Conservation (phyloP, 768 basidiomycete genomes). For the Tricholoma hemisulphureum region DNA sequence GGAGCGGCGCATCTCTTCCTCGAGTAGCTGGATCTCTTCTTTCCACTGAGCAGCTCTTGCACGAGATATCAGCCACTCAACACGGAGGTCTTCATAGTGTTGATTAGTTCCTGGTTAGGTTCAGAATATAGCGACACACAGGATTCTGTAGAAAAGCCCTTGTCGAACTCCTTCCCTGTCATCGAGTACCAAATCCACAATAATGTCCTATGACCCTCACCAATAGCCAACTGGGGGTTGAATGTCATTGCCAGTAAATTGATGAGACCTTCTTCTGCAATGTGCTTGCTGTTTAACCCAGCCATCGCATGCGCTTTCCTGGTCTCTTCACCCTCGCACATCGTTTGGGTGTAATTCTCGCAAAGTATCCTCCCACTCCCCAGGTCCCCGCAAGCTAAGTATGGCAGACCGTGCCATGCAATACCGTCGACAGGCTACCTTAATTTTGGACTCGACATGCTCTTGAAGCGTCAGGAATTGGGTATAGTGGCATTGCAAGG, state of each 20-base stretch:
- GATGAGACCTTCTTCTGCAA: neutral
- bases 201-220: slow-evolving; percentile 9
- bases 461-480: slow-evolving; percentile 2
- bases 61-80: slow-evolving; percentile 22
- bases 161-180: slow-evolving; percentile 2
- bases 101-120: neutral
- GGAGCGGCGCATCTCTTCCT: slow-evolving; percentile 28
- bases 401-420: slow-evolving; percentile 5
- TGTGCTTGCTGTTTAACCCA: neutral
- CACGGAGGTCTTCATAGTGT: slow-evolving; percentile 9
- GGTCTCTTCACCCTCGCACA: slow-evolving; percentile 1
- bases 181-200: slow-evolving; percentile 14
- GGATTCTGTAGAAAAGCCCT: neutral
- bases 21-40: slow-evolving; percentile 23
- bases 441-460: slow-evolving; percentile 5
- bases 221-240: neutral
- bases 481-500: slow-evolving; percentile 8
- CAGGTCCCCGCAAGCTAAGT: slow-evolving; percentile 6
- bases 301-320: neutral
- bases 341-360: slow-evolving; percentile 1
- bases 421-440: slow-evolving; percentile 3
- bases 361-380: slow-evolving; percentile 4
- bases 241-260: neutral
- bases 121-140: neutral
- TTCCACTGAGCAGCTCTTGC: slow-evolving; percentile 20